Evolutionary conservation across 202 grass and related monocot species (phyloP), one percentile per base, ranked within the genome.

Genomic region (Panicum hallii): DNA sequence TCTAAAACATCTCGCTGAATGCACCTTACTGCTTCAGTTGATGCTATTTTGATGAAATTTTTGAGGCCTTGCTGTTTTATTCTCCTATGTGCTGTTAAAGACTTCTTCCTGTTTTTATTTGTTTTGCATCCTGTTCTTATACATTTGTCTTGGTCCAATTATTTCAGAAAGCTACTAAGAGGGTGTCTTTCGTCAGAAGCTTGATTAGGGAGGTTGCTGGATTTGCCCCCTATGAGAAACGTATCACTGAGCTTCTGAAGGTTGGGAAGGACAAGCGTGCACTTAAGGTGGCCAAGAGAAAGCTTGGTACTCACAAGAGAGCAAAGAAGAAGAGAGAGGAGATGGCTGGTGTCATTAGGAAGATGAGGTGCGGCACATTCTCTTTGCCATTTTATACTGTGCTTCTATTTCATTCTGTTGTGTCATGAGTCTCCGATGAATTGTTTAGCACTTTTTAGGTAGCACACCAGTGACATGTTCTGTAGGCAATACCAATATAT

Each of bases 311-410:
- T 73, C 92, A 97, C 92, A 97, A 97, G 87, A 87, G 95, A 53
- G 95, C 95, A 63, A 98, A 98, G 87, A 98, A 98, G 95, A 98
- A 98, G 92, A 92, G 95, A 79, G 95, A 98, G 83, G 92, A 98
- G 89, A 95, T 98, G 95, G 63, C 92, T 1, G 65, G 47, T 91
- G 95, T 98, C 44, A 12, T 95, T 19, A 92, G 92, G 79, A 98
- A 95, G 69, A 92, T 93, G 87, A 93, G 95, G 92, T 98, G 4
- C 2, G 44, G 61, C 15, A 14, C 6, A 12, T 72, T 40, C 5
- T 60, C 42, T 63, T 9, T 47, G 2, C 9, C n/a, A 54, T 12
- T 79, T 85, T 46, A 8, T 74, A 32, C 14, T n/a, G 20, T 61
- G 19, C 2, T 54, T 58, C 42, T 49, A 13, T 20, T 70, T 11